phyloP scores from a whole-genome alignment of 2,329 filamentous ascomycete genomes.

The Leptographium radiaticola region DNA sequence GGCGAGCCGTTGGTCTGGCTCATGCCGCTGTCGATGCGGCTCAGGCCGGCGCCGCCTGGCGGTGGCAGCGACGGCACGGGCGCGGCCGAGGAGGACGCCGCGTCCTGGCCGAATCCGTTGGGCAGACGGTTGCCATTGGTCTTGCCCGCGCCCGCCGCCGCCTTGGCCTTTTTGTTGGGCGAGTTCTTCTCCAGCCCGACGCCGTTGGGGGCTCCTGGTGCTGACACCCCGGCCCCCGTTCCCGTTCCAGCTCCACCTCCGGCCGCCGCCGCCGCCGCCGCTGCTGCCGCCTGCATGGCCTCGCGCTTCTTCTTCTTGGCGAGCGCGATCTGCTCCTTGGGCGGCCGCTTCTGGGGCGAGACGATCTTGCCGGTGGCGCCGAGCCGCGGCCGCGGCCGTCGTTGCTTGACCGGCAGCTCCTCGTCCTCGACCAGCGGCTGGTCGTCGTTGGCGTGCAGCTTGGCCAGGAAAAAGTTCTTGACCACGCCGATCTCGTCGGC shows the following conservation, averaged over 20 bases:
- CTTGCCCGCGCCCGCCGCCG: slow-evolving; percentile 3
- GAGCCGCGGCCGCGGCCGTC: slow-evolving; percentile 54
- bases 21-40: slow-evolving; percentile 24
- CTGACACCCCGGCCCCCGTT: neutral
- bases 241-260: slow-evolving; percentile 13
- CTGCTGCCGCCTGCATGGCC: slow-evolving; percentile 12
- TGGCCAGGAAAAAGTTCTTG: slow-evolving; percentile 81
- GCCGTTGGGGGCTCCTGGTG: neutral
- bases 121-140: neutral
- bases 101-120: neutral
- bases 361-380: slow-evolving; percentile 73
- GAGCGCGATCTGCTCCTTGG: slow-evolving; percentile 69
- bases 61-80: neutral
- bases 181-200: slow-evolving; percentile 20
- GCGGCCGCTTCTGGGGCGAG: slow-evolving; percentile 67
- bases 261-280: slow-evolving; percentile 16
- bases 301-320: slow-evolving; percentile 78
- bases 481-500: slow-evolving; percentile 74
- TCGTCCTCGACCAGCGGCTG: slow-evolving; percentile 85
- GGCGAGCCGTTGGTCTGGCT: slow-evolving; percentile 35
- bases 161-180: slow-evolving; percentile 40
- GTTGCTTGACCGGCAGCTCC: slow-evolving; percentile 84
- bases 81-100: neutral
- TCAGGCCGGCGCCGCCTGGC: slow-evolving; percentile 5
- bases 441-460: slow-evolving; percentile 72